phyloP scores from a whole-genome alignment of 352 stramenopile species.

The Albugo candida region DNA sequence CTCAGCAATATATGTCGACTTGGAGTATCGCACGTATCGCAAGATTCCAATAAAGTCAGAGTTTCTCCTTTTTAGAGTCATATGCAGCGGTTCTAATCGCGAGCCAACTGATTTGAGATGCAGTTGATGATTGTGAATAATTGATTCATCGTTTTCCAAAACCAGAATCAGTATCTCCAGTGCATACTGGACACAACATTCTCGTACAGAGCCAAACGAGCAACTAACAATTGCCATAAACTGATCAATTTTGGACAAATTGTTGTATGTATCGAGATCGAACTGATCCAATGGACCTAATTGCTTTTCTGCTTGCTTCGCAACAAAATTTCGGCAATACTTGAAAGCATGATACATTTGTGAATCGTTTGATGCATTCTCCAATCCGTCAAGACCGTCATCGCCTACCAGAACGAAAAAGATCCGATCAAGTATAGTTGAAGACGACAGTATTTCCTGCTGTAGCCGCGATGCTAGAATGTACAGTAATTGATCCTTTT shows the following conservation, averaged over 20 bases:
- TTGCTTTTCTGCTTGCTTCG: constrained; percentile 43
- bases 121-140: constrained; percentile 38
- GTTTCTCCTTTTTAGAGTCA: constrained; percentile 44
- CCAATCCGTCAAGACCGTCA: constrained; percentile 47
- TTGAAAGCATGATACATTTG: constrained; percentile 66
- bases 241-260: constrained; percentile 30
- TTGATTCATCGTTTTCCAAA: constrained; percentile 41
- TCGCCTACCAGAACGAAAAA: constrained; percentile 46
- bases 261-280: constrained; percentile 1
- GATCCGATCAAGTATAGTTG: constrained; percentile 41
- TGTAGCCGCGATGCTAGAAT: constrained; percentile 49
- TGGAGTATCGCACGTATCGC: constrained; percentile 74
- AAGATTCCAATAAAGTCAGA: constrained; percentile 59
- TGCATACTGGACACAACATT: constrained; percentile 50
- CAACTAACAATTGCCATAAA: constrained; percentile 13
- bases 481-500: background rate
- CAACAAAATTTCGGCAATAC: constrained; percentile 61
- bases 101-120: constrained; percentile 32
- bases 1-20: constrained; percentile 45
- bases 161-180: constrained; percentile 62
- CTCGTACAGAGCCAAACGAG: constrained; percentile 20
- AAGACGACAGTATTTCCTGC: constrained; percentile 44
- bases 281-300: constrained; percentile 23
- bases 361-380: constrained; percentile 46
- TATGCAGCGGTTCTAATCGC: constrained; percentile 62